Conservation (phyloP, 2,329 filamentous ascomycete genomes). For the Penicillium decumbens region DNA sequence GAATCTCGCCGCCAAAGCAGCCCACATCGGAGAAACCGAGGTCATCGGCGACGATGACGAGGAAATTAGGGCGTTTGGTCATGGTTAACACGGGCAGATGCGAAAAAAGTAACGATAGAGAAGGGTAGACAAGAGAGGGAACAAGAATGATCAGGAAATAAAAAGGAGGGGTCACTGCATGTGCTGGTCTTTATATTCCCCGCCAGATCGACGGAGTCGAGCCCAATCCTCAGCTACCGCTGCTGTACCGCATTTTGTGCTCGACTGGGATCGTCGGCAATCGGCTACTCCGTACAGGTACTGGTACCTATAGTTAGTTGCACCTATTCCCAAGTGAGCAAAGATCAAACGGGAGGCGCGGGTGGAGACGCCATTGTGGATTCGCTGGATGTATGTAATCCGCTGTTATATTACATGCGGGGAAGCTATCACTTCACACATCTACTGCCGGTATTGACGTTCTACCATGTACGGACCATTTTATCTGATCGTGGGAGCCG, state of each 20-base stretch:
- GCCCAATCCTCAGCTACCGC: background rate
- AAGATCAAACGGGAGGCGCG: background rate
- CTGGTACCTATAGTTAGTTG: background rate
- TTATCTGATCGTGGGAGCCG: background rate
- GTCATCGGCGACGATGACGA: constrained; percentile 57
- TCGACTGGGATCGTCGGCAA: background rate
- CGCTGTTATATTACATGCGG: constrained; percentile 13
- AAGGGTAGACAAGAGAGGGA: background rate
- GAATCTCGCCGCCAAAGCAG: constrained; percentile 58
- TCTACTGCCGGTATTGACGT: background rate
- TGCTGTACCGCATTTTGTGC: background rate
- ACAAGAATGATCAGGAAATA: background rate
- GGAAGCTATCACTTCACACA: constrained; percentile 2
- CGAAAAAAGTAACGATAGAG: background rate
- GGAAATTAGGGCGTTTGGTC: constrained; percentile 54
- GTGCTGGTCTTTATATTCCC: background rate
- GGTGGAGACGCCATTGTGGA: background rate
- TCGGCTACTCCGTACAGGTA: background rate
- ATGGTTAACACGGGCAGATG: constrained; percentile 11
- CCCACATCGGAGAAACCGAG: constrained; percentile 58
- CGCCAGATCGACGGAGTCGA: background rate
- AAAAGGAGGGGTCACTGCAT: constrained; percentile 1
- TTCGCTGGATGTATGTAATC: constrained; percentile 2
- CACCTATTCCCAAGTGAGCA: background rate
- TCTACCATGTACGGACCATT: background rate